Evolutionary conservation across 495 filamentous ascomycete genomes (phyloP).

Genomic region (Tuber melanosporum): DNA sequence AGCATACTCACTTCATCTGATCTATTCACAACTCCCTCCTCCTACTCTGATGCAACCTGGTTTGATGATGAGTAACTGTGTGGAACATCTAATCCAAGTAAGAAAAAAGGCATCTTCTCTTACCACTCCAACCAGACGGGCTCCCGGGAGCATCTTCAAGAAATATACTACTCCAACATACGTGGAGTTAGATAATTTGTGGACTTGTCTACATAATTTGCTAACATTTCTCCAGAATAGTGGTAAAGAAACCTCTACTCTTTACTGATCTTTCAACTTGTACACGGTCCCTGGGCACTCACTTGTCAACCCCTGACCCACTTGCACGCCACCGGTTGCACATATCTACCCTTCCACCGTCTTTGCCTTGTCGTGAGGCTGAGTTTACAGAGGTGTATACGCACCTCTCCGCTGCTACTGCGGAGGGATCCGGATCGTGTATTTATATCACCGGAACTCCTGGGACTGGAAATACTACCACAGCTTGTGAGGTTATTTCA

Average conservation of each 20-base stretch:
- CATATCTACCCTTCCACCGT: conserved; percentile 81
- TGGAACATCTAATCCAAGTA: no score
- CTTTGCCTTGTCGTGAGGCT: conserved; percentile 81
- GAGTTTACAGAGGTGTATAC: conserved; percentile 87
- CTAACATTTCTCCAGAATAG: conserved; percentile 49
- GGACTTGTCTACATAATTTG: conserved; percentile 3
- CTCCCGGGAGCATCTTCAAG: conserved; percentile 47
- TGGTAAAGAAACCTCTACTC: conserved; percentile 84
- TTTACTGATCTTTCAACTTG: conserved; percentile 92
- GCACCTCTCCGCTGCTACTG: conserved; percentile 88
- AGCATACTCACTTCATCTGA: no score
- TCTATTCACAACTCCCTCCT: no score
- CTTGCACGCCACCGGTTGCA: conserved; percentile 82
- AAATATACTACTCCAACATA: conserved; percentile 63
- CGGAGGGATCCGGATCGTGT: conserved; percentile 83
- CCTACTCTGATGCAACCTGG: no score
- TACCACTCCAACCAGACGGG: conserved; percentile 53
- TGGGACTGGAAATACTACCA: conserved; percentile 96
- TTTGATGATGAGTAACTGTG: no score
- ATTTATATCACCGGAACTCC: conserved; percentile 99
- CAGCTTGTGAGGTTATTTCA: conserved; percentile 90
- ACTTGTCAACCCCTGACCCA: conserved; percentile 77
- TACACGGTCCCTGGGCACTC: conserved; percentile 66
- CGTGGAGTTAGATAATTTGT: conserved; percentile 49
- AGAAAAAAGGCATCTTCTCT: conserved; percentile 42